These are phyloP conservation scores for Phytophthora boehmeriae DNA, from an alignment of 352 stramenopile genomes.

Conservation along the genomic window DNA sequence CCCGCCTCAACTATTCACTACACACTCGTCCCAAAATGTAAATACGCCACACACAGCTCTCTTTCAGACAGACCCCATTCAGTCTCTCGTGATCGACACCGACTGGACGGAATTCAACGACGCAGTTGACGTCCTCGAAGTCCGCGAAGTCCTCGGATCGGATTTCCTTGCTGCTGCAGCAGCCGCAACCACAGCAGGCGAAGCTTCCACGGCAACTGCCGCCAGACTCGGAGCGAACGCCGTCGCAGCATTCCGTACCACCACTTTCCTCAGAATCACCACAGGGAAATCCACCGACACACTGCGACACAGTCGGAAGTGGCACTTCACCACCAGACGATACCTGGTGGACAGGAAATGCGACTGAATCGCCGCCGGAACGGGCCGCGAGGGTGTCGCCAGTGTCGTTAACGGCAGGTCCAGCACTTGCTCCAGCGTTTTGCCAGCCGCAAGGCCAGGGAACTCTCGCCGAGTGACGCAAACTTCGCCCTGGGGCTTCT, in stretches of 20 bases:
- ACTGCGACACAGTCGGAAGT: conserved; percentile 39
- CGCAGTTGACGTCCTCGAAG: conserved; percentile 18
- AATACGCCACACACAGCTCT: conserved; percentile 12
- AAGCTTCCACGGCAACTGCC: conserved; percentile 10
- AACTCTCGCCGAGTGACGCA: conserved; percentile 36
- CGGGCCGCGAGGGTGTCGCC: conserved; percentile 15
- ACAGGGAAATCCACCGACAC: conserved; percentile 38
- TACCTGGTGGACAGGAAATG: conserved; percentile 42
- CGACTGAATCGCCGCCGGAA: conserved; percentile 25
- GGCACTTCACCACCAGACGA: conserved; percentile 40
- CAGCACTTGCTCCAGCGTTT: conserved; percentile 35
- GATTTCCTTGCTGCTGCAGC: conserved; percentile 25
- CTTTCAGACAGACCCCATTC: background rate
- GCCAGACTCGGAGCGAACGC: conserved; percentile 15
- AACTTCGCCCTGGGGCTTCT: conserved; percentile 26
- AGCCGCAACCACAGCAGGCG: conserved; percentile 7
- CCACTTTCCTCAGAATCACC: conserved; percentile 30
- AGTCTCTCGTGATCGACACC: conserved; percentile 15
- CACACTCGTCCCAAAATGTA: conserved; percentile 18
- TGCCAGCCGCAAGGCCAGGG: conserved; percentile 30
- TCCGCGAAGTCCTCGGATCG: conserved; percentile 24
- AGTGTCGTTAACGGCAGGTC: conserved; percentile 33
- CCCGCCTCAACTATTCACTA: conserved; percentile 1
- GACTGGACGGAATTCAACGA: conserved; percentile 24
- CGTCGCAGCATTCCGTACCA: background rate